Base-by-base conservation (phyloP, 495 filamentous ascomycete species). In the Achaetomiella virescens region DNA sequence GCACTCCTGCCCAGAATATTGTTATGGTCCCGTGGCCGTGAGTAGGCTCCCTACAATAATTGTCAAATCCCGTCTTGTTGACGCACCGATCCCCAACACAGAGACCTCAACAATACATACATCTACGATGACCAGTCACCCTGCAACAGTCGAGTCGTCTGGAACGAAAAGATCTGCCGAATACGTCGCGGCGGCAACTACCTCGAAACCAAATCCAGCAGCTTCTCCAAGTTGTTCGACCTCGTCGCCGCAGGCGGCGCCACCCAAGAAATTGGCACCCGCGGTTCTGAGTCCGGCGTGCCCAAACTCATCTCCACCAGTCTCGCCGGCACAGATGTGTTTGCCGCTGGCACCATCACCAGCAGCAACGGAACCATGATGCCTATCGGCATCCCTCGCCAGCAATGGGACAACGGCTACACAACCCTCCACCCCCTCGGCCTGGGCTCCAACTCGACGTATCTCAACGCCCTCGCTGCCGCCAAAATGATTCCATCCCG, bases 401-500 rank as follows among this genome's bases (percentile, higher is more conserved):
- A 56, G 18, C 29, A 21, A 7, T 63, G 60, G 60, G 60, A 61
- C 25, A 24, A 52, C 18, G 60, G 57, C 45, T 63, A 60, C 45
- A 65, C 57, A 11, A 58, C 43, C 35, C 31, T 60, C 3, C 60
- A 62, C 24, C 27, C 63, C 2, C 54, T 69, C 15, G 66, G 73
- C 3, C 65, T 77, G 7, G 73, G 72, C 2, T 55, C 47, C 37
- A 75, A 78, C 48, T 75, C 73, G 18, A 76, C 69, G 29, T 58
- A 72, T n/a, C 57, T 77, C 6, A 70, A 70, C 38, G 48, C 60
- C 5, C 59, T 78, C 5, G 18, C 59, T 21, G 50, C 59, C 18
- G 57, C 63, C 17, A 66, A 68, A 5, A 53, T 62, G n/a, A 76
- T 78, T 40, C 55, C 65, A 2, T 74, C 72, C 0, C 57, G 64